Percentiles rank a stretch among this genome's conserved stretches.
phyloP scores from a whole-genome alignment of 768 basidiomycete species.

The Calvatia gigantea region DNA sequence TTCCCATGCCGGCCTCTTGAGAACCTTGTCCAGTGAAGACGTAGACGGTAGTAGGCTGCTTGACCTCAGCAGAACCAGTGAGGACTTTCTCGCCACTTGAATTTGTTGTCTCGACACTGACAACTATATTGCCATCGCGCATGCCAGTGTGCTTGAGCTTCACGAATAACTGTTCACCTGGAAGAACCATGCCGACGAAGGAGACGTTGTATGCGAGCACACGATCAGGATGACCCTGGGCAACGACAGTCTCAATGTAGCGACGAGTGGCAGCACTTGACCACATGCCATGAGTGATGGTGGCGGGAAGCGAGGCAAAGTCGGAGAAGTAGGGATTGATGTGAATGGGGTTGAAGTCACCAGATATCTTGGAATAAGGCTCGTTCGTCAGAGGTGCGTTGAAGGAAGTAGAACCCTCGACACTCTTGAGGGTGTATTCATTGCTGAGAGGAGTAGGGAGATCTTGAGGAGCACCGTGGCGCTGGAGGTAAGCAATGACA shows the following conservation, averaged over 20 bases:
- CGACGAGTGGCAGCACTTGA: constrained; percentile 91
- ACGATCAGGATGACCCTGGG: constrained; percentile 88
- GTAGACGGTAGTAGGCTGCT: constrained; percentile 89
- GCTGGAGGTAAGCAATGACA: constrained; percentile 87
- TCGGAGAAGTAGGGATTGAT: constrained; percentile 98
- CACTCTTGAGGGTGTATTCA: constrained; percentile 76
- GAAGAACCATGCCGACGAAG: constrained; percentile 98
- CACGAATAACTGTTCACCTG: constrained; percentile 82
- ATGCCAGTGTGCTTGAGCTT: constrained; percentile 88
- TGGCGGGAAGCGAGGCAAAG: constrained; percentile 88
- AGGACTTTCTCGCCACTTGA: constrained; percentile 87
- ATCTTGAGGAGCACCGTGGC: constrained; percentile 81
- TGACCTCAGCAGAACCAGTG: constrained; percentile 88
- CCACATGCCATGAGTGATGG: constrained; percentile 98
- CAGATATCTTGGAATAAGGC: constrained; percentile 92
- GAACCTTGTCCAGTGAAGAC: constrained; percentile 99
- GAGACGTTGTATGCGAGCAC: constrained; percentile 88
- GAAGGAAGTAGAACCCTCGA: constrained; percentile 62
- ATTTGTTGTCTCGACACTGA: constrained; percentile 86
- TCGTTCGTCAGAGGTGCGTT: constrained; percentile 88
- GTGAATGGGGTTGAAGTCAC: constrained; percentile 99
- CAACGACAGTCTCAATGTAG: constrained; percentile 90
- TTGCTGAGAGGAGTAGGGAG: constrained; percentile 73
- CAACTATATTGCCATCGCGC: constrained; percentile 90
- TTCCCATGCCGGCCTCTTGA: constrained; percentile 98